Conservation (phyloP, 2,329 filamentous ascomycete species). For the Lojkania enalia region DNA sequence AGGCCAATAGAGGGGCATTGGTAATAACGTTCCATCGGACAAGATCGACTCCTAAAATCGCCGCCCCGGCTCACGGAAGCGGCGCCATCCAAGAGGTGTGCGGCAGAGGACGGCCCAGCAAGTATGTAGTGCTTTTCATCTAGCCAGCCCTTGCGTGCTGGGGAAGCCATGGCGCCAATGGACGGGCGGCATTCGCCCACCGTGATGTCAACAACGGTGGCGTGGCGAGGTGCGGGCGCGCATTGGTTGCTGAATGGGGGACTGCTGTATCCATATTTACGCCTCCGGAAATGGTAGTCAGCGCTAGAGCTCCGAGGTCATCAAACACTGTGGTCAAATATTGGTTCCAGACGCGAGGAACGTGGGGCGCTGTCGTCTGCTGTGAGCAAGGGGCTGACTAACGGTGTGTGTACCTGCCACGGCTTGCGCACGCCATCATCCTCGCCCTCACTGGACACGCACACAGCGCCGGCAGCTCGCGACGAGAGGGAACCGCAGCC, state of each 20-base stretch:
- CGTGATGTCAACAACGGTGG: constrained; percentile 4
- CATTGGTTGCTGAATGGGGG: neutral
- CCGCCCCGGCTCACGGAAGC: neutral
- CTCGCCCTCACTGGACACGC: neutral
- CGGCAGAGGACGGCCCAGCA: no score
- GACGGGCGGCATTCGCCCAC: neutral
- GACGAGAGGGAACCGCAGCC: neutral
- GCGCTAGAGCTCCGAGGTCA: constrained; percentile 9
- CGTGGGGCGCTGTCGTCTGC: no score
- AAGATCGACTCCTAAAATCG: neutral
- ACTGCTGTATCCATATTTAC: neutral
- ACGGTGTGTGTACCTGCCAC: no score
- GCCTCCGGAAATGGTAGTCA: constrained; percentile 7
- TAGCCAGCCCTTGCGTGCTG: neutral
- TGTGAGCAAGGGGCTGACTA: neutral
- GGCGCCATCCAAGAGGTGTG: neutral
- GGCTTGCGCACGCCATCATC: no score
- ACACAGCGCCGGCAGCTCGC: neutral
- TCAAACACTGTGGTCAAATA: neutral
- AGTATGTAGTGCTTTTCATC: neutral
- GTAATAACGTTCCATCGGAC: neutral
- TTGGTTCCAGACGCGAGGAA: neutral
- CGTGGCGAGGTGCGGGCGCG: neutral
- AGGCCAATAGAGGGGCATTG: neutral
- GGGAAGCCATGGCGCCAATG: neutral